phyloP scores from a whole-genome alignment of 805 yeast species.

The Kodamaea kaohsiungensis region DNA sequence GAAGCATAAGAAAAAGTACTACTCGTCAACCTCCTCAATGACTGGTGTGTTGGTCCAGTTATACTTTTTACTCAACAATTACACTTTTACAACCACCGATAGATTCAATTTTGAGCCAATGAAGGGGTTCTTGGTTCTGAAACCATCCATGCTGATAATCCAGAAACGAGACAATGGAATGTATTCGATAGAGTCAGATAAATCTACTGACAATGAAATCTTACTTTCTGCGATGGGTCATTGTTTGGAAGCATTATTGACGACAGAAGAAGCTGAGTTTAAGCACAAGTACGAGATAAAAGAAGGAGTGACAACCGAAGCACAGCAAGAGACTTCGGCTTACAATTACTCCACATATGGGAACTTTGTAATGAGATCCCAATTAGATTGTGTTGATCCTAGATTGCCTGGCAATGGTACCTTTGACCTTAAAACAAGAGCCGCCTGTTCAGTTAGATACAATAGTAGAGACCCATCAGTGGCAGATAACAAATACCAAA shows the following conservation, averaged over 20 bases:
- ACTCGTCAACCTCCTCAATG: conserved; percentile 87
- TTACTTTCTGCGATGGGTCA: conserved; percentile 76
- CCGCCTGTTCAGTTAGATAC: conserved; percentile 81
- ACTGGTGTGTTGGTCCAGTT: conserved; percentile 73
- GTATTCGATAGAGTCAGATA: conserved; percentile 72
- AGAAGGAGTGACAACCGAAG: not conserved
- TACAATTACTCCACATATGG: conserved; percentile 77
- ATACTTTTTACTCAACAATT: conserved; percentile 64
- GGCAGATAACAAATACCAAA: conserved; percentile 64
- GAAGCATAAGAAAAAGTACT: conserved; percentile 41
- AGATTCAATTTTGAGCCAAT: conserved; percentile 27
- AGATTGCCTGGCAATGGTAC: conserved; percentile 87
- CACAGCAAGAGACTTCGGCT: conserved; percentile 17
- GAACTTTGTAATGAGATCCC: conserved; percentile 81
- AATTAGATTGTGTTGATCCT: conserved; percentile 77
- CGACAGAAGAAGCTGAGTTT: conserved; percentile 58
- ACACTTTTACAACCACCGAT: conserved; percentile 17
- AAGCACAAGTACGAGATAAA: conserved; percentile 26
- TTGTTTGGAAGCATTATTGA: conserved; percentile 72
- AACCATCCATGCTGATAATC: conserved; percentile 58
- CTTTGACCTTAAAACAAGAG: conserved; percentile 90
- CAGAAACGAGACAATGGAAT: conserved; percentile 20
- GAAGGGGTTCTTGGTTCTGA: conserved; percentile 11
- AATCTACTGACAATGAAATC: conserved; percentile 63
- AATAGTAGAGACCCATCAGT: conserved; percentile 64